Conservation (phyloP, 805 yeast genomes). For the Wickerhamomyces bovis region DNA sequence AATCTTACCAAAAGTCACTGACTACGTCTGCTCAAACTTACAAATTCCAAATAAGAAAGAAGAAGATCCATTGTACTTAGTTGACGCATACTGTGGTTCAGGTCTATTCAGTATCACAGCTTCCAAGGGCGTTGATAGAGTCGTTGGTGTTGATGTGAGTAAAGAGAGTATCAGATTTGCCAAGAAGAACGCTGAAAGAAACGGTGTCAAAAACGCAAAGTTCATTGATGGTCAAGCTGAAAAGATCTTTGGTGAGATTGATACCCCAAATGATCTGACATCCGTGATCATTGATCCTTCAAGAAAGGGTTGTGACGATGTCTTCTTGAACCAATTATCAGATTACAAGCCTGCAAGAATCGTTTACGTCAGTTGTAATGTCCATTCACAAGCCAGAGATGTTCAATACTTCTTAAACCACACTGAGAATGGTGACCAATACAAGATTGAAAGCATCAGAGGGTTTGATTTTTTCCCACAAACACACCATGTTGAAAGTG, state of each 20-base stretch:
- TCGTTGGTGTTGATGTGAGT: conserved; percentile 90
- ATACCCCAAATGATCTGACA: conserved; percentile 69
- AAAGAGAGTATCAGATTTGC: conserved; percentile 91
- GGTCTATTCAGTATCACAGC: conserved; percentile 90
- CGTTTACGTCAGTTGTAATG: conserved; percentile 96
- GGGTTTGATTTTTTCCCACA: conserved; percentile 98
- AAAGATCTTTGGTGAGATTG: conserved; percentile 71
- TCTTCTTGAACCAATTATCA: conserved; percentile 78
- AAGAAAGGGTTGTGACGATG: conserved; percentile 91
- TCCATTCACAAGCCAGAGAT: conserved; percentile 96
- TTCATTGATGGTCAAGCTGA: conserved; percentile 93
- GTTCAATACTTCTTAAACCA: conserved; percentile 71
- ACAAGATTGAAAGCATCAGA: conserved; percentile 72
- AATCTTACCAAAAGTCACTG: conserved; percentile 76
- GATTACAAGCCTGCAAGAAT: conserved; percentile 78
- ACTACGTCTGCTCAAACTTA: conserved; percentile 71
- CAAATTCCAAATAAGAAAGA: conserved; percentile 32
- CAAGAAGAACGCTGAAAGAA: conserved; percentile 66
- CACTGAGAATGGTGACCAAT: conserved; percentile 54
- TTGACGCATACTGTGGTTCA: conserved; percentile 95
- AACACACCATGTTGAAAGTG: conserved; percentile 88
- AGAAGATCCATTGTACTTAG: conserved; percentile 55
- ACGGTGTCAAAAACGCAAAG: conserved; percentile 69
- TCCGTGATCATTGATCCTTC: conserved; percentile 95
- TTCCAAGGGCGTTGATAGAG: conserved; percentile 72